Base-by-base conservation (phyloP, 2,329 filamentous ascomycete species). In the Dactylellina haptotyla region DNA sequence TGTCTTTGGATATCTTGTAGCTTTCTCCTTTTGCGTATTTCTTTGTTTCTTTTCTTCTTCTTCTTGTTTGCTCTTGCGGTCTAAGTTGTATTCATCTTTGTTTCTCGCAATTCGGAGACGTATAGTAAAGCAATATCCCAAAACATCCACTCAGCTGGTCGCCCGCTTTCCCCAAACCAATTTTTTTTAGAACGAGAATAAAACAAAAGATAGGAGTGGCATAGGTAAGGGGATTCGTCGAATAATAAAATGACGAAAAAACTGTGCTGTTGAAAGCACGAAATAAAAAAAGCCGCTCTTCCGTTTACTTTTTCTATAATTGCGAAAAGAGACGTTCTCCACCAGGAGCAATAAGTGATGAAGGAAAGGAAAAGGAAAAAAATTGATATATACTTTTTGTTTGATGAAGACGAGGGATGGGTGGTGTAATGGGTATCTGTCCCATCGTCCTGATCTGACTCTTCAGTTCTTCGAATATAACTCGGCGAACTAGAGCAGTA, bases 241-340 rank as follows among this genome's bases (percentile, higher is more conserved):
- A 41, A n/a, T 32, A 25, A 28, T 41, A 43, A 51, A 39, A 51
- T 3, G 39, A 34, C n/a, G 48, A 56, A 45, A 37, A 28, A 3
- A 46, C n/a, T n/a, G n/a, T n/a, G n/a, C n/a, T n/a, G n/a, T n/a
- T n/a, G n/a, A 37, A 48, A 26, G 30, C 10, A 1, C 56, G 48
- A 46, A 23, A 28, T 16, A 20, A 65, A n/a, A n/a, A n/a, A 45
- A 50, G 20, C 46, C 59, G 53, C 61, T 53, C 61, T 67, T 53
- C n/a, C 53, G 59, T 58, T 39, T 54, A 57, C 39, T 51, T 56
- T 57, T 51, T 71, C 58, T 71, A 71, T 71, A n/a, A n/a, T 51
- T 41, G 58, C 43, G 32, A 34, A 45, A 45, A 45, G 16, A 56
- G 54, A 37, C 54, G 23, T n/a, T 34, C 1, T 41, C 25, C 54